A percentile compares a stretch with the other conserved stretches of the same genome.
These are phyloP conservation scores for Termitomyces sp. DNA, from an alignment of 768 basidiomycete genomes.

Conservation along the genomic window DNA sequence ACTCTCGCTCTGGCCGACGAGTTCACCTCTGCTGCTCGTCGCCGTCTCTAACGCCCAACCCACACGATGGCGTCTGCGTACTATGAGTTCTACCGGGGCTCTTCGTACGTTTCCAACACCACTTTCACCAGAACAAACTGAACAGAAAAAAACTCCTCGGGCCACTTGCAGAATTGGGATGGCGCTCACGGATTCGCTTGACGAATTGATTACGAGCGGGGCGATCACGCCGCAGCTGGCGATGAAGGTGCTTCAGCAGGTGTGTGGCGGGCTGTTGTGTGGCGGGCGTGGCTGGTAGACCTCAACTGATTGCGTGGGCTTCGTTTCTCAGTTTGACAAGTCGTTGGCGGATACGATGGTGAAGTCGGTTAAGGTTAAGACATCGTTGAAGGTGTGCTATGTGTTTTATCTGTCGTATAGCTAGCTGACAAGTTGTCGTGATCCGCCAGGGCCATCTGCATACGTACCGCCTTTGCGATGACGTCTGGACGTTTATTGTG, in stretches of 20 bases:
- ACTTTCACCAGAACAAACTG: slow-evolving; percentile 1
- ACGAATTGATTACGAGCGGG: slow-evolving; percentile 96
- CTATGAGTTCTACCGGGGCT: slow-evolving; percentile 91
- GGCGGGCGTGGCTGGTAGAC: not conserved
- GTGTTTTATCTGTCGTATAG: not conserved
- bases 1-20: slow-evolving; percentile 10
- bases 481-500: slow-evolving; percentile 99
- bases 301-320: not conserved
- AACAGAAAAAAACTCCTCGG: not conserved
- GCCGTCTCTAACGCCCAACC: not conserved
- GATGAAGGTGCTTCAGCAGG: slow-evolving; percentile 99
- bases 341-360: slow-evolving; percentile 90
- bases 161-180: slow-evolving; percentile 79
- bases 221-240: slow-evolving; percentile 96
- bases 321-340: slow-evolving; percentile 85
- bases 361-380: slow-evolving; percentile 93
- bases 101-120: slow-evolving; percentile 53
- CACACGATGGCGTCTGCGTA: slow-evolving; percentile 72
- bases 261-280: slow-evolving; percentile 30
- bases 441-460: slow-evolving; percentile 74
- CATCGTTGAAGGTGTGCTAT: slow-evolving; percentile 73
- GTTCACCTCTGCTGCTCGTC: slow-evolving; percentile 4
- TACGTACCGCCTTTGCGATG: slow-evolving; percentile 91
- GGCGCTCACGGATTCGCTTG: slow-evolving; percentile 96
- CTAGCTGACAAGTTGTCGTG: not conserved